These are phyloP conservation scores for Pichia sp. DNA, from an alignment of 1,139 yeast genomes.

Conservation along the genomic window DNA sequence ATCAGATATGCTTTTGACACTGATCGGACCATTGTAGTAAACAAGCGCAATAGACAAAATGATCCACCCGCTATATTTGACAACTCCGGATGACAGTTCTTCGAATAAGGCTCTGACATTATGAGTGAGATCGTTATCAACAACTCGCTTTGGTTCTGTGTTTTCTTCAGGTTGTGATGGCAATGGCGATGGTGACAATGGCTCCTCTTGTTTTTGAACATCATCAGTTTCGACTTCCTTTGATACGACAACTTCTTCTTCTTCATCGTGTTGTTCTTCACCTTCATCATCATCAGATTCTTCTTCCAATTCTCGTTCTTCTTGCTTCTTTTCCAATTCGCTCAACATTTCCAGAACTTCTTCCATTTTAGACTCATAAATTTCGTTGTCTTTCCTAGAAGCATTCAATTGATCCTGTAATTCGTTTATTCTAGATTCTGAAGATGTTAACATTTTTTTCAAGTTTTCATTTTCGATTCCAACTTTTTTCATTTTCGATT, in stretches of 20 bases:
- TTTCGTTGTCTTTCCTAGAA: not conserved
- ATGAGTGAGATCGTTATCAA: not conserved
- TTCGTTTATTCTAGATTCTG: not conserved
- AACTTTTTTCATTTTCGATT: slow-evolving; percentile 11
- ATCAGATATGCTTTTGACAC: not conserved
- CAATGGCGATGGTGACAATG: too few species aligned
- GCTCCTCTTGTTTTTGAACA: too few species aligned
- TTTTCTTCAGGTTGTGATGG: not conserved
- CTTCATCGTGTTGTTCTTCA: not conserved
- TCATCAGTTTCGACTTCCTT: too few species aligned
- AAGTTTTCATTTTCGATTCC: slow-evolving; percentile 6
- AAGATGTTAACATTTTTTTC: not conserved
- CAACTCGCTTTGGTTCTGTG: not conserved
- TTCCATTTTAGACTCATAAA: not conserved
- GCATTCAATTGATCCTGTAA: not conserved
- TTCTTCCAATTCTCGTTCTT: not conserved
- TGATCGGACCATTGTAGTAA: not conserved
- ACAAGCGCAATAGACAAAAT: slow-evolving; percentile 2
- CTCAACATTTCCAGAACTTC: not conserved
- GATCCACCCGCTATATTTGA: slow-evolving; percentile 2
- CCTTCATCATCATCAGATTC: not conserved
- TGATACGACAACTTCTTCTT: not conserved
- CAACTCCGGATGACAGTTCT: slow-evolving; percentile 1
- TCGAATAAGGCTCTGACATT: not conserved
- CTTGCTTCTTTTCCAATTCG: not conserved